Base-by-base conservation (phyloP, 768 basidiomycete genomes). In the Suillus luteus region DNA sequence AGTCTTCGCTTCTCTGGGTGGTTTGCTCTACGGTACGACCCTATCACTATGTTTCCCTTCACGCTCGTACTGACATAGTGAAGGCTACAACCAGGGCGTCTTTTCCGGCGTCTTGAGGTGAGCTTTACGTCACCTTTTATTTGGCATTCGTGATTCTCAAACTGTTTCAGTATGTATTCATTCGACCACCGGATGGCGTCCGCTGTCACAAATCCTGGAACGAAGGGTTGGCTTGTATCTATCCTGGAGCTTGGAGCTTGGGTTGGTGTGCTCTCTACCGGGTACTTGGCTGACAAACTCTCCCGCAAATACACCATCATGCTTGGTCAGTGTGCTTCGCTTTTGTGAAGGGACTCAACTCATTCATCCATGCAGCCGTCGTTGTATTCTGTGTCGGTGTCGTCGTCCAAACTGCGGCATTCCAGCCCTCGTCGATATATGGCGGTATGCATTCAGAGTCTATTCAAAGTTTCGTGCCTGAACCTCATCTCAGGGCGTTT, bases 1-100 rank as follows among this genome's bases (percentile, higher is more conserved):
- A 15, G 82, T 90, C 22, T 93, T 92, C 69, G 91, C 91, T 3
- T 91, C 90, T 15, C 79, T 92, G 24, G 92, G 92, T 72, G 90
- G 91, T 69, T 74, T 93, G 17, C 57, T 58, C 38, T 58, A 58
- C 31, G 57, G 82, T 87, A 77, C 69, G 88, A 80, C 24, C 17
- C 22, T 40, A 31, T 59, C 27, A 61, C 35, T 15, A 17, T 54
- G 41, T 40, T 40, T 19, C 55, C 59, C 51, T 59, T 55, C 51
- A 57, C 37, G 24, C 10, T 12, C 38, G 15, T 24, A 12, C 57
- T 58, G 6, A 48, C 43, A 59, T 55, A 37, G 65, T 60, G 44
- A 15, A 62, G 52, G 48, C 54, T 54, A 33, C 24, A 33, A 38
- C n/a, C 66, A 89, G 83, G 90, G 89, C 70, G 90, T 92, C 17